Percentiles rank a stretch among this genome's conserved stretches.
These are phyloP conservation scores for Talaromyces trachyspermus DNA, from an alignment of 495 filamentous ascomycete genomes.

Conservation along the genomic window DNA sequence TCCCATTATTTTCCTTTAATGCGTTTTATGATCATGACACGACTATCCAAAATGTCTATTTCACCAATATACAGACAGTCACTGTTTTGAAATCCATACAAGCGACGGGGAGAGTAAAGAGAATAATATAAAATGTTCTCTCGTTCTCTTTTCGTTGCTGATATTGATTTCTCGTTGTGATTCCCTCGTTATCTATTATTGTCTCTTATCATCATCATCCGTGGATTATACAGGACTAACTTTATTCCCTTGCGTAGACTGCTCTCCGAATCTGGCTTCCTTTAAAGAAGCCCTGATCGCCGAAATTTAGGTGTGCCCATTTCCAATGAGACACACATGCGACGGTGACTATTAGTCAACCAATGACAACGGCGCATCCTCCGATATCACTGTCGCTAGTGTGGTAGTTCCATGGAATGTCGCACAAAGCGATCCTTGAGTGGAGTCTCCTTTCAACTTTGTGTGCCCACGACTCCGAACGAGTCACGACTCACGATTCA, in stretches of 20 bases:
- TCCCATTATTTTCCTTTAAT: too few relatives aligned
- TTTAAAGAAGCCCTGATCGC: conserved; percentile 37
- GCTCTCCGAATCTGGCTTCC: conserved; percentile 67
- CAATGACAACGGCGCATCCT: conserved; percentile 2
- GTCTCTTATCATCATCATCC: conserved; percentile 11
- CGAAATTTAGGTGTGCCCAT: background rate
- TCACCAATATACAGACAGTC: too few relatives aligned
- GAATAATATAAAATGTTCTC: too few relatives aligned
- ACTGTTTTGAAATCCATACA: too few relatives aligned
- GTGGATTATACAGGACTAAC: conserved; percentile 8
- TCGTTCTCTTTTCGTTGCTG: conserved; percentile 11
- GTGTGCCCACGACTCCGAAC: too few relatives aligned
- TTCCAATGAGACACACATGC: background rate
- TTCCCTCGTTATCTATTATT: conserved; percentile 17
- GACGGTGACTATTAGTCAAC: background rate
- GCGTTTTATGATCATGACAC: too few relatives aligned
- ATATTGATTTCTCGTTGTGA: conserved; percentile 18
- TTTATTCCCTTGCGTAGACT: conserved; percentile 44
- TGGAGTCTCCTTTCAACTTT: too few relatives aligned
- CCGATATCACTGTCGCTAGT: too few relatives aligned
- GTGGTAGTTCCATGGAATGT: too few relatives aligned
- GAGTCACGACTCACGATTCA: too few relatives aligned
- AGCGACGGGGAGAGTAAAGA: conserved; percentile 10
- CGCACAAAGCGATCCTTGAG: background rate
- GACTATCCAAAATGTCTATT: too few relatives aligned